Percentiles rank a stretch among this genome's conserved stretches.
Evolutionary conservation across 2,329 filamentous ascomycete genomes (phyloP).

Genomic region (Lasiodiplodia sp.): DNA sequence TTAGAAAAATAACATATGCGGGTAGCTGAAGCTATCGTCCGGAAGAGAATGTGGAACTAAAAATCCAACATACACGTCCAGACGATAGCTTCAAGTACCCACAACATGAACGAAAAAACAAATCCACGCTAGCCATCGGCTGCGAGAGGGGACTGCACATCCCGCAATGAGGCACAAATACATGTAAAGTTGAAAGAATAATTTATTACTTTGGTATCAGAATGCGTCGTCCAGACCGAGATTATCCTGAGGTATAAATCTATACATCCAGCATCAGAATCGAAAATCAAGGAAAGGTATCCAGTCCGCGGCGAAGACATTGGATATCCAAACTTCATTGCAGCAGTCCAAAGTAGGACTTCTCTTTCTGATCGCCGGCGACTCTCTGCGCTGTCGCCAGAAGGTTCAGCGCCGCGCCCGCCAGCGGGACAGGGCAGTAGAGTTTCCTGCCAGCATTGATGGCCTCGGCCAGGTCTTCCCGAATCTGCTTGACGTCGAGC

Average conservation of each 20-base stretch:
- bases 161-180: background rate
- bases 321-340: background rate
- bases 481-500: slow-evolving; percentile 34
- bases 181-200: background rate
- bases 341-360: slow-evolving; percentile 17
- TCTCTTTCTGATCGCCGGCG: slow-evolving; percentile 7
- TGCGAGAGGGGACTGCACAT: background rate
- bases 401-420: slow-evolving; percentile 42
- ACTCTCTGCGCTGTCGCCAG: slow-evolving; percentile 31
- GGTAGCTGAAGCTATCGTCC: too few relatives aligned
- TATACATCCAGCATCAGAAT: slow-evolving; percentile 19
- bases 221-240: background rate
- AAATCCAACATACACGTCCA: too few relatives aligned
- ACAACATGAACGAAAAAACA: too few relatives aligned
- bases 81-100: too few relatives aligned
- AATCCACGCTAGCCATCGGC: too few relatives aligned
- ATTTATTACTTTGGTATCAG: background rate
- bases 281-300: background rate
- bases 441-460: slow-evolving; percentile 43
- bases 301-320: background rate
- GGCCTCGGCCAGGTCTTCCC: slow-evolving; percentile 39
- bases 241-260: slow-evolving; percentile 12
- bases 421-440: slow-evolving; percentile 45
- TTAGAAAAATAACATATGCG: too few relatives aligned
- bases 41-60: too few relatives aligned